phyloP scores from a whole-genome alignment of 202 grass and related monocot species.

The Panicum virgatum region DNA sequence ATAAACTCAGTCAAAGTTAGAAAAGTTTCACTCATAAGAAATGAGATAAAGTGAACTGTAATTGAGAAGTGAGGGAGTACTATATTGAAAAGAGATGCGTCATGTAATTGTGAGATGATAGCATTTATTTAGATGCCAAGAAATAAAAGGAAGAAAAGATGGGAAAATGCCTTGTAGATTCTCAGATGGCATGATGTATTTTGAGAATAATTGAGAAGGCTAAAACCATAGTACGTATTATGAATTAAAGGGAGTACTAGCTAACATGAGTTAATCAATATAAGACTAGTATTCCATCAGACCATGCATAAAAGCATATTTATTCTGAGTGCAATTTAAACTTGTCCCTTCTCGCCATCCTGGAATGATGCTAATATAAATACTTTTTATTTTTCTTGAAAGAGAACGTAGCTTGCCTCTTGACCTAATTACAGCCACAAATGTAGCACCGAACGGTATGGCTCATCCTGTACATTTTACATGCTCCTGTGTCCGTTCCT shows the following conservation, averaged over 20 bases:
- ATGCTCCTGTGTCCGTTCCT: not conserved
- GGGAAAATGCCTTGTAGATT: not conserved
- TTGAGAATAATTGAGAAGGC: not conserved
- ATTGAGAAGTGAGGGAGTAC: no score
- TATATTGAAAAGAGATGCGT: not conserved
- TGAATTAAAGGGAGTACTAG: not conserved
- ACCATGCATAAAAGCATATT: not conserved
- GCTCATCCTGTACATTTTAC: not conserved
- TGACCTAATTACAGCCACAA: slow-evolving; percentile 37
- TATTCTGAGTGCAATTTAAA: not conserved
- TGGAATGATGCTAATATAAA: not conserved
- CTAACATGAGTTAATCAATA: not conserved
- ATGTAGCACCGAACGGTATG: not conserved
- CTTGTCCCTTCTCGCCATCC: not conserved
- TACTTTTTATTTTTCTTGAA: not conserved
- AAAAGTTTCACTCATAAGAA: no score
- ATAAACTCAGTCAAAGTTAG: no score
- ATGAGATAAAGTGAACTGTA: no score
- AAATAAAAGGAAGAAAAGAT: not conserved
- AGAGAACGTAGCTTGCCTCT: not conserved
- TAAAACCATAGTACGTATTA: not conserved
- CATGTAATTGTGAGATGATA: not conserved
- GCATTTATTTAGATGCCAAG: not conserved
- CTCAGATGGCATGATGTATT: not conserved
- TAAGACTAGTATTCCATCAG: not conserved